phyloP scores from a whole-genome alignment of 2,329 filamentous ascomycete genomes.

The Madurella fahalii region DNA sequence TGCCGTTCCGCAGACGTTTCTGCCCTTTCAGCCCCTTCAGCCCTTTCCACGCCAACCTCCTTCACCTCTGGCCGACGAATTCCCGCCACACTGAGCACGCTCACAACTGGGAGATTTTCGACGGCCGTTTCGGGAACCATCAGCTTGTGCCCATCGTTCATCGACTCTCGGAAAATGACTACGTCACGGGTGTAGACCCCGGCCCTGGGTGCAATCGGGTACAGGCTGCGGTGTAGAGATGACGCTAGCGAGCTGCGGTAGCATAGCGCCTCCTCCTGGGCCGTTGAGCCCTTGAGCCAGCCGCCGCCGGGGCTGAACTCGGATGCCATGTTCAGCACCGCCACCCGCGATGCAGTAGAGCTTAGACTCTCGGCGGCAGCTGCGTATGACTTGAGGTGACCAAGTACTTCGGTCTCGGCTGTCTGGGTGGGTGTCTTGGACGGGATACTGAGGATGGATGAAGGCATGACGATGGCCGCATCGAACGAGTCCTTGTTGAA shows the following conservation, averaged over 20 bases:
- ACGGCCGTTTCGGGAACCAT: constrained; percentile 18
- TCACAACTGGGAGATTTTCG: constrained; percentile 47
- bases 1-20: background rate
- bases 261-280: constrained; percentile 67
- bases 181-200: constrained; percentile 34
- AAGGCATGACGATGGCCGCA: constrained; percentile 18
- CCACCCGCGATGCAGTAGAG: constrained; percentile 8
- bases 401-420: background rate
- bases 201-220: constrained; percentile 8
- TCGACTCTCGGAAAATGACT: constrained; percentile 29
- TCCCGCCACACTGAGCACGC: constrained; percentile 57
- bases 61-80: constrained; percentile 12
- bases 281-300: constrained; percentile 56
- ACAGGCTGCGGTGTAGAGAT: constrained; percentile 11
- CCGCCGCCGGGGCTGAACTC: constrained; percentile 58
- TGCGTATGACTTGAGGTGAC: background rate
- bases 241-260: constrained; percentile 41
- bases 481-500: constrained; percentile 19
- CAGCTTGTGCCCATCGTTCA: constrained; percentile 26
- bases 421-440: background rate
- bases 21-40: background rate
- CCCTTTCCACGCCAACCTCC: background rate
- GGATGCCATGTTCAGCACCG: constrained; percentile 62
- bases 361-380: constrained; percentile 2
- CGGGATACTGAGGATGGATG: background rate